A percentile compares a stretch with the other conserved stretches of the same genome.
phyloP scores from a whole-genome alignment of 345 rosid genomes.

The Eucalyptus pauciflora region DNA sequence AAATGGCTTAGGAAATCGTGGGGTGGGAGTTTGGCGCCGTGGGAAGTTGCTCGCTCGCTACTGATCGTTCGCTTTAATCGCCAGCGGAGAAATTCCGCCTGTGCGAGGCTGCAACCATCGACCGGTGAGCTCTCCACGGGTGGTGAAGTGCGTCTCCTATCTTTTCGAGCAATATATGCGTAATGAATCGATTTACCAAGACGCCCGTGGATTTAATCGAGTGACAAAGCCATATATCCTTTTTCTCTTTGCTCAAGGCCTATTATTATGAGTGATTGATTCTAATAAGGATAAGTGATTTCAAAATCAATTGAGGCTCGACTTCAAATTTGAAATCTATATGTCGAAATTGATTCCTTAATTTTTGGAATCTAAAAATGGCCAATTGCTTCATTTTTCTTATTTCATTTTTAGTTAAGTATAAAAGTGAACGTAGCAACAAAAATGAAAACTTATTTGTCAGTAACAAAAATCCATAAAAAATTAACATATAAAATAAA shows the following conservation, averaged over 20 bases:
- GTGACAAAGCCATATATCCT: neutral
- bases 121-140: neutral
- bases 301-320: fast-evolving
- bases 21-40: neutral
- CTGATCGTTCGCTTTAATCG: neutral
- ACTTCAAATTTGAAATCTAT: no score
- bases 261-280: no score
- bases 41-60: neutral
- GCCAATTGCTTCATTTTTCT: no score
- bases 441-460: no score
- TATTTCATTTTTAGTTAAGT: no score
- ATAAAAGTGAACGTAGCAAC: no score
- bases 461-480: no score
- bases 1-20: neutral
- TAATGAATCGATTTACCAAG: neutral
- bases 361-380: no score
- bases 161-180: neutral
- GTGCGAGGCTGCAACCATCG: neutral
- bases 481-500: no score
- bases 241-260: neutral
- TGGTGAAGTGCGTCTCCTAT: neutral
- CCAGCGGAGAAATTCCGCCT: neutral
- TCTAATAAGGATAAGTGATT: no score
- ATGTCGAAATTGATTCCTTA: no score
- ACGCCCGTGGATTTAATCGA: neutral